phyloP scores from a whole-genome alignment of 1,284 basidiomycete genomes.

The Pyrrhoderma lamaoense region DNA sequence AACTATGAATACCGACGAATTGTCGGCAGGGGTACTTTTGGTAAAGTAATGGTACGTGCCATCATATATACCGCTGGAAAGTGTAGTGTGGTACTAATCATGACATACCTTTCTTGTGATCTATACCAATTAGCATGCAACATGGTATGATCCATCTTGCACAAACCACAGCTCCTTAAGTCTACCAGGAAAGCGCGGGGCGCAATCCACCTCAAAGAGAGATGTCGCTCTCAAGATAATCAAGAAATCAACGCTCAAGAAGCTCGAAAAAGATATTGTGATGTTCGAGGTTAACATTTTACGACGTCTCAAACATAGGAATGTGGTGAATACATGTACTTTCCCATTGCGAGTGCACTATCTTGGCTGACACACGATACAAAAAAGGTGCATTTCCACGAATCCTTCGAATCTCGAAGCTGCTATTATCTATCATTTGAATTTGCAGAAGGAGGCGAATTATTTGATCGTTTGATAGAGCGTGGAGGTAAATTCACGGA shows the following conservation, averaged over 20 bases:
- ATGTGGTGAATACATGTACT: conserved; percentile 6
- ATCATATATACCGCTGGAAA: no score
- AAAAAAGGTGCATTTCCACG: conserved; percentile 62
- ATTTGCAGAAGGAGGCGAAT: conserved; percentile 83
- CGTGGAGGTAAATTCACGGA: conserved; percentile 26
- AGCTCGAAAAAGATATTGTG: conserved; percentile 23
- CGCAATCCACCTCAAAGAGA: background rate
- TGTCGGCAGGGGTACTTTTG: conserved; percentile 78
- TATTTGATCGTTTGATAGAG: conserved; percentile 79
- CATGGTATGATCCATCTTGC: conserved; percentile 15
- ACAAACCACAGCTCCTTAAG: background rate
- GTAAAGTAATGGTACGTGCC: conserved; percentile 65
- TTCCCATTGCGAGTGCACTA: background rate
- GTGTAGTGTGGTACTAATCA: no score
- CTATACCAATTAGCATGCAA: conserved; percentile 14
- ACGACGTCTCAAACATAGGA: conserved; percentile 6
- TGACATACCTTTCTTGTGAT: no score
- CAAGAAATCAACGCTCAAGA: conserved; percentile 37
- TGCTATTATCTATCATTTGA: conserved; percentile 93
- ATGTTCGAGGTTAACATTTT: conserved; percentile 11
- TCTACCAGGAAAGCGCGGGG: background rate
- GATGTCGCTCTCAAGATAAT: conserved; percentile 17
- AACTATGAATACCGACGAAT: conserved; percentile 66
- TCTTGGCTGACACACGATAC: no score
- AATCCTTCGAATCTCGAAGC: conserved; percentile 86